A percentile compares a stretch with the other conserved stretches of the same genome.
Evolutionary conservation across 805 yeast genomes (phyloP).

Genomic region (Candida rishiriensis): DNA sequence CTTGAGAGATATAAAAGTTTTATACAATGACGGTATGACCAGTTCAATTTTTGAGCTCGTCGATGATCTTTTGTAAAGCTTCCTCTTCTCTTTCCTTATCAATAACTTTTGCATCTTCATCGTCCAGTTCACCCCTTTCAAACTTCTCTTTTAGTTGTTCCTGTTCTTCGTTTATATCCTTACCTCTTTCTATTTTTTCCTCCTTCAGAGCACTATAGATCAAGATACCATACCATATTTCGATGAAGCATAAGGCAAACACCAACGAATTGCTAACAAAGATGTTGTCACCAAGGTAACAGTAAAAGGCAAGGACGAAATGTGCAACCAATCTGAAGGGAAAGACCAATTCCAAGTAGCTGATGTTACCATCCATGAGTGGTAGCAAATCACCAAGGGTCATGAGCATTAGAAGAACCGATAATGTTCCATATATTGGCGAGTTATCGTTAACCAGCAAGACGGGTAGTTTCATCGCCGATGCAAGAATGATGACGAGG

Average conservation of each 20-base stretch:
- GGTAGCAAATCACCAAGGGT: slow-evolving; percentile 57
- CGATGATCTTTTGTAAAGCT: slow-evolving; percentile 29
- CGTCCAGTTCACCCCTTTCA: slow-evolving; percentile 24
- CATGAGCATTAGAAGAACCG: slow-evolving; percentile 39
- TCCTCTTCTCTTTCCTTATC: slow-evolving; percentile 22
- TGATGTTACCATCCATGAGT: slow-evolving; percentile 37
- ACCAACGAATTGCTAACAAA: slow-evolving; percentile 58
- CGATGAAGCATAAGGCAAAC: slow-evolving; percentile 56
- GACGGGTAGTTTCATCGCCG: slow-evolving; percentile 31
- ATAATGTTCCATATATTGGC: slow-evolving; percentile 42
- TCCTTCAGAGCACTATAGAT: slow-evolving; percentile 60
- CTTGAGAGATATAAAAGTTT: no score
- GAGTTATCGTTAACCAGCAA: slow-evolving; percentile 28
- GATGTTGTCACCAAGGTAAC: slow-evolving; percentile 43
- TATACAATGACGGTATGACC: neutral
- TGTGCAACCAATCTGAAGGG: slow-evolving; percentile 51
- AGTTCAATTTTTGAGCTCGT: slow-evolving; percentile 21
- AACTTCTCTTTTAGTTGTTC: slow-evolving; percentile 21
- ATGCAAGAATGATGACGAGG: slow-evolving; percentile 24
- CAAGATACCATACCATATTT: slow-evolving; percentile 66
- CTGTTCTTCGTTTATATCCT: slow-evolving; percentile 13
- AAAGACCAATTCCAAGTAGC: slow-evolving; percentile 55
- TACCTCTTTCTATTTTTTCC: slow-evolving; percentile 47
- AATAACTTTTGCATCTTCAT: slow-evolving; percentile 17
- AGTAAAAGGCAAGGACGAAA: slow-evolving; percentile 45